Evolutionary conservation across 2,329 filamentous ascomycete species (phyloP), one percentile per base, ranked within the genome.

Genomic region (Cadophora luteo-olivacea): DNA sequence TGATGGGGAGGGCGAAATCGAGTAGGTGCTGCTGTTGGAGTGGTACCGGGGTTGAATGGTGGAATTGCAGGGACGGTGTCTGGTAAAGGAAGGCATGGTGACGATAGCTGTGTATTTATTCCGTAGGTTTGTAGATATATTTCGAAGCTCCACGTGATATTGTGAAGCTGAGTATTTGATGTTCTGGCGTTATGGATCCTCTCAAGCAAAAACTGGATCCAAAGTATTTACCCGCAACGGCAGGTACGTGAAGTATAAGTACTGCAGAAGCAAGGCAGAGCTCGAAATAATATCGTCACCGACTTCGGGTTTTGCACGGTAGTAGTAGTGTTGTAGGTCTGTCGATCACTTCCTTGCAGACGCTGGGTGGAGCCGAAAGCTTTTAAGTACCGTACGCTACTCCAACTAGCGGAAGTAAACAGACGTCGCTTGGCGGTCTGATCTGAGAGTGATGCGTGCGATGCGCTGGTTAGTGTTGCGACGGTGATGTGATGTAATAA

Each of bases 1-100:
- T 33, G 68, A 65, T 9, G 68, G 68, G 32, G 64, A 61, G 0
- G 68, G 67, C 1, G 66, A 61, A 32, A 29, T 52, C 0, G 61
- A 64, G 48, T 64, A 38, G 16, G 19, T 33, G 60, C 48, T 64
- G 48, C 32, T 36, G 49, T 52, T 54, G 4, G 49, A 64, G 61
- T 25, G 61, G 48, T 51, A 62, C 48, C 48, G 61, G 22, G 61
- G 57, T 38, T 49, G 61, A 48, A 52, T 22, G 60, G 25, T 41
- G 29, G 51, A 29, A 16, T 29, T 52, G 33, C 61, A 51, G 7
- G 61, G 48, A 4, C 33, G 61, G 32, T 19, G 29, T 38, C 61
- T 19, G 29, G 61, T 66, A 45, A 61, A 51, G 4, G 55, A 33
- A 16, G 41, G n/a, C 52, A 68, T 68, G 32, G 36, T 60, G 22